Evolutionary conservation across 148 eudicot genomes (phyloP).

Genomic region (Chenopodium formosanum): DNA sequence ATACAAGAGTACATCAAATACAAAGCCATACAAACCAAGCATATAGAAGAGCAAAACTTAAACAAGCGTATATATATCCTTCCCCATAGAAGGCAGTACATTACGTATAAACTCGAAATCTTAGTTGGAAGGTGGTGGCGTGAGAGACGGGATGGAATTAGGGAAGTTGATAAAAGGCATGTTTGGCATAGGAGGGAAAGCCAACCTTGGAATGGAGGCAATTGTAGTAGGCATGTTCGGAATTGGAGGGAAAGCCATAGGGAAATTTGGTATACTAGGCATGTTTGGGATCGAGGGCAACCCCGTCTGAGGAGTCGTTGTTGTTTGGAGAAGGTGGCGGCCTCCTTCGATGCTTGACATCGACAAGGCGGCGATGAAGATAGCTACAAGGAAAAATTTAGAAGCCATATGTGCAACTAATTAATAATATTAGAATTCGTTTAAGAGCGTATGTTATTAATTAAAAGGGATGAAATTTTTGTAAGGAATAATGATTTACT

Average conservation of each 20-base stretch:
- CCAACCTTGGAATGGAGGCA: constrained; percentile 11
- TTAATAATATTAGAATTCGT: background rate
- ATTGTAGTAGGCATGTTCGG: constrained; percentile 18
- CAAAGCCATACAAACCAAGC: background rate
- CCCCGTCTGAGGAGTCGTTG: background rate
- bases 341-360: constrained; percentile 3
- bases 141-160: constrained; percentile 3
- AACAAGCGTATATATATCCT: background rate
- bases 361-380: constrained; percentile 15
- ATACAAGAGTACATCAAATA: background rate
- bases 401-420: constrained; percentile 19
- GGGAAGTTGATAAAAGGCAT: constrained; percentile 2
- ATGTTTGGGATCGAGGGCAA: constrained; percentile 13
- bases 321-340: constrained; percentile 24
- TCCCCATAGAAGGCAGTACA: no score
- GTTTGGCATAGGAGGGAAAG: constrained; percentile 10
- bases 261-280: constrained; percentile 12
- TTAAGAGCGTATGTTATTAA: background rate
- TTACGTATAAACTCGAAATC: background rate
- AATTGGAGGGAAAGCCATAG: background rate
- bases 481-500: background rate
- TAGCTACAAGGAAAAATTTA: constrained; percentile 7
- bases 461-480: background rate
- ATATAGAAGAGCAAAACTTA: background rate
- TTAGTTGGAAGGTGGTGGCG: constrained; percentile 24